Evolutionary conservation across 2,329 filamentous ascomycete species (phyloP), one percentile per base, ranked within the genome.

Genomic region (Aspergillus awamori): DNA sequence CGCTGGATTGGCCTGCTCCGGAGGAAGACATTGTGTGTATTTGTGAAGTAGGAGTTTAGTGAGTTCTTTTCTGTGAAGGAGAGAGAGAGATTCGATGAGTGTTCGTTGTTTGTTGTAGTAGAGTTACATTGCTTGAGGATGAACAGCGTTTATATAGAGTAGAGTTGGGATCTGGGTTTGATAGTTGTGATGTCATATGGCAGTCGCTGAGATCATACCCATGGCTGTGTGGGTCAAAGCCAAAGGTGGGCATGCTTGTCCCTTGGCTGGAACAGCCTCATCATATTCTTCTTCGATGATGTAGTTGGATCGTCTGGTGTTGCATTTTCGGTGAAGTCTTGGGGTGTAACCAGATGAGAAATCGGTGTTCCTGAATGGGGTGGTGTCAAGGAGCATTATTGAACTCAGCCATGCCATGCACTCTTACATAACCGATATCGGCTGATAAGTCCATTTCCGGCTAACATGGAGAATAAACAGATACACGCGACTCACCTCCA

Each of bases 1-100:
- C 89, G 73, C 82, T 89, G 60, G 89, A 91, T 59, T 76, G 79
- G 70, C 80, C 79, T 69, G 79, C 81, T 28, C 63, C 61, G 64
- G 61, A 54, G 28, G 49, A 81, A 83, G 68, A 62, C 65, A 70
- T 70, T 47, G 61, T 69, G 1, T 38, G 8, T 26, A 38, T 57
- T 24, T 17, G 24, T 28, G 22, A 11, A 26, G 22, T 10, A 20
- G 13, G 22, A 41, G 28, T 6, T n/a, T 13, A 13, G 10, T 38
- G 10, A 20, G 36, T 38, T 28, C 8, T 22, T 33, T 22, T 5
- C 4, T 36, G 15, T 15, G 20, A 17, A 28, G 22, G 7, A 28
- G 10, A 53, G 30, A 38, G 7, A 53, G 30, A 8, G 24, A 11
- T 26, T n/a, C 43, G 13, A 17, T 20, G 17, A 36, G 39, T 22